Conservation (phyloP, 2,329 filamentous ascomycete species). For the Gremmenia infestans region DNA sequence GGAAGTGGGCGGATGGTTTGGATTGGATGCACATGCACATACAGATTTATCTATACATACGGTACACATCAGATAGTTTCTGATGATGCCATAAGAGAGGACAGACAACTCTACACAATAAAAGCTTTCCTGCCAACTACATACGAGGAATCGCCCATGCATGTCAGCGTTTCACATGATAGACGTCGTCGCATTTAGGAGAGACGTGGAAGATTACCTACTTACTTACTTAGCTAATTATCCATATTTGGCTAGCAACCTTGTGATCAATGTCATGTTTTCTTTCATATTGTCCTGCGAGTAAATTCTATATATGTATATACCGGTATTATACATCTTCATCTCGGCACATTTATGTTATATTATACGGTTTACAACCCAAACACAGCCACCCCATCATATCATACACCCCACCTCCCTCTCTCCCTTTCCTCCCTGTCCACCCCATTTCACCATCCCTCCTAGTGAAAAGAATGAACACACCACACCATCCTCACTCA, state of each 20-base stretch:
- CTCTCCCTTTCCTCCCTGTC: not conserved
- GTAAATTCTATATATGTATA: not conserved
- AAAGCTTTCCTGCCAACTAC: not conserved
- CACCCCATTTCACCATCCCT: too few species aligned
- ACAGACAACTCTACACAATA: not conserved
- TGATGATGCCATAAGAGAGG: not conserved
- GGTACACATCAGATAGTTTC: not conserved
- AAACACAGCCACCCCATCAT: too few species aligned
- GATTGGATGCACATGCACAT: not conserved
- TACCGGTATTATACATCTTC: not conserved
- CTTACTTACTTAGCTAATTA: too few species aligned
- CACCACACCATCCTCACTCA: slow-evolving; percentile 32
- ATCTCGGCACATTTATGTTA: too few species aligned
- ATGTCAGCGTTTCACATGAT: not conserved
- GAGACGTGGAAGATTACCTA: too few species aligned
- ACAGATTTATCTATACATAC: not conserved
- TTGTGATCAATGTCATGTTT: not conserved
- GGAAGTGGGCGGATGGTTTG: not conserved
- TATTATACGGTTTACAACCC: too few species aligned
- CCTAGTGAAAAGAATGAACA: too few species aligned
- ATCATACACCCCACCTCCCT: not conserved
- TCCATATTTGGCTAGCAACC: too few species aligned
- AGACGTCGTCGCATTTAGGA: not conserved
- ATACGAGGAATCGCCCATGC: not conserved
- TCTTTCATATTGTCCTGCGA: not conserved